Evolutionary conservation across 345 rosid genomes (phyloP).

Genomic region (Salix arbutifolia): DNA sequence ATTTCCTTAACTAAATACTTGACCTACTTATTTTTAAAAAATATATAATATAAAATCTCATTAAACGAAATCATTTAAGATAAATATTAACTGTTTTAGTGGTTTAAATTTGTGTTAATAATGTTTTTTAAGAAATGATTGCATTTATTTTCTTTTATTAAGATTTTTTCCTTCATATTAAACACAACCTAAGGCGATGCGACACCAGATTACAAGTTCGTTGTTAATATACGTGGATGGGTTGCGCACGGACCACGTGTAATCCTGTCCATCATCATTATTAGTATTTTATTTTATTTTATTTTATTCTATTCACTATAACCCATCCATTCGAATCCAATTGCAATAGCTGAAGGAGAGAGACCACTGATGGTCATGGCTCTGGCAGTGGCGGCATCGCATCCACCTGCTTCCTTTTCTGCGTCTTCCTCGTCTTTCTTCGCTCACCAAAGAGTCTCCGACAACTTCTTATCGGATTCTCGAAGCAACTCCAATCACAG

Average conservation of each 20-base stretch:
- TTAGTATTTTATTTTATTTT: not conserved
- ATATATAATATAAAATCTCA: too few relatives aligned
- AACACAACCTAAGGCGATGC: too few relatives aligned
- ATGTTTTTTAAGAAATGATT: too few relatives aligned
- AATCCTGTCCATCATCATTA: not conserved
- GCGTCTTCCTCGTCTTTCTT: constrained; percentile 19
- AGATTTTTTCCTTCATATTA: too few relatives aligned
- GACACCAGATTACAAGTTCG: not conserved
- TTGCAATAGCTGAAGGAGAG: not conserved
- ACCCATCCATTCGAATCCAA: not conserved
- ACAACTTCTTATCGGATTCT: not conserved
- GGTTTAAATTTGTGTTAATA: too few relatives aligned
- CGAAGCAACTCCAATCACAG: not conserved
- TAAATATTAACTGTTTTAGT: too few relatives aligned
- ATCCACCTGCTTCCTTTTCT: not conserved
- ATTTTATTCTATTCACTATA: too few relatives aligned
- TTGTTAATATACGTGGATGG: not conserved
- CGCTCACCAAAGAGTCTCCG: constrained; percentile 7
- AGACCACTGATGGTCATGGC: not conserved
- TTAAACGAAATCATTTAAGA: too few relatives aligned
- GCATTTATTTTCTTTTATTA: too few relatives aligned
- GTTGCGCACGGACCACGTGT: not conserved
- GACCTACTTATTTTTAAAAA: too few relatives aligned
- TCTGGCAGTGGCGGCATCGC: not conserved
- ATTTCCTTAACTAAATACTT: too few relatives aligned